These are phyloP conservation scores for Plectranthus barbatus DNA, from an alignment of 257 asterid genomes.

Conservation along the genomic window DNA sequence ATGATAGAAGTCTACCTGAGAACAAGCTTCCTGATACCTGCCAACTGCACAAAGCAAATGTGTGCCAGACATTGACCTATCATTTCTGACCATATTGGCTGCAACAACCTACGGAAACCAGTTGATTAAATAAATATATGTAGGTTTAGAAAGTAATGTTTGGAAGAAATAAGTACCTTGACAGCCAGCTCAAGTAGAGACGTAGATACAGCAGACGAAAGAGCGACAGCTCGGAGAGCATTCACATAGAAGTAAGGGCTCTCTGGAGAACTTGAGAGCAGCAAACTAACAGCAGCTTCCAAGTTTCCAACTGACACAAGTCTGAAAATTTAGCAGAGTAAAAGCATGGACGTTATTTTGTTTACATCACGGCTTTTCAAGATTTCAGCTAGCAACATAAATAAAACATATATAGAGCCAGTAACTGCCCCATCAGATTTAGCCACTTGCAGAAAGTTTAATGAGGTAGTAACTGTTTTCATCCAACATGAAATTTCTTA, in stretches of 20 bases:
- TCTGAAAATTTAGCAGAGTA: constrained; percentile 31
- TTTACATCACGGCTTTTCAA: not conserved
- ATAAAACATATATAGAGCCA: not conserved
- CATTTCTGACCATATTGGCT: constrained; percentile 95
- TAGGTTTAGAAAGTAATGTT: constrained; percentile 9
- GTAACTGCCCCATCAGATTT: constrained; percentile 5
- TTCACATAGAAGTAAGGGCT: constrained; percentile 90
- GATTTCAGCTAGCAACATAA: constrained; percentile 4
- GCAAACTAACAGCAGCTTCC: constrained; percentile 94
- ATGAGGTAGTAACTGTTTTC: not conserved
- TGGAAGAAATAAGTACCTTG: constrained; percentile 48
- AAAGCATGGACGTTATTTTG: not conserved
- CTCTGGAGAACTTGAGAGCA: constrained; percentile 94
- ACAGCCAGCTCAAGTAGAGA: constrained; percentile 98
- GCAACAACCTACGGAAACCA: constrained; percentile 71
- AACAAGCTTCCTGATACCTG: constrained; percentile 98
- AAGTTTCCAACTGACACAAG: constrained; percentile 95
- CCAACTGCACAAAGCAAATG: constrained; percentile 99
- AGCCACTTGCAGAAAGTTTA: not conserved
- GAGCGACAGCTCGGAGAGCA: constrained; percentile 96
- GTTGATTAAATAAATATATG: constrained; percentile 8
- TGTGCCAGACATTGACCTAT: constrained; percentile 86
- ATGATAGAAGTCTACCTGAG: constrained; percentile 60
- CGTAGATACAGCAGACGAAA: constrained; percentile 90
- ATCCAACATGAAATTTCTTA: not conserved